Conservation (phyloP, 148 eudicot species). For the Vaccinium darrowii region DNA sequence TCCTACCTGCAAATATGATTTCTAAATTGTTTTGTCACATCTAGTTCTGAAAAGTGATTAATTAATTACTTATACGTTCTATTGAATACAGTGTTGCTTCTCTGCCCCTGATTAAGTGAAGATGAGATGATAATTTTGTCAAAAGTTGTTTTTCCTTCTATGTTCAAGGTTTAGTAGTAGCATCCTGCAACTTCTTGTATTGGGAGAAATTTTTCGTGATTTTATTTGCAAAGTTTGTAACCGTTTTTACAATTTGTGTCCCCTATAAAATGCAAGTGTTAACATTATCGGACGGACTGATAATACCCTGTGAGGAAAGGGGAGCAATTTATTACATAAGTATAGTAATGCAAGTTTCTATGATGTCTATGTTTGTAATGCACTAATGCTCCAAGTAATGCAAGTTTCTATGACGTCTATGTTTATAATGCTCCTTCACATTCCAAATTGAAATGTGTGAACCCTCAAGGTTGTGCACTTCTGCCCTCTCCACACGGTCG, state of each 20-base stretch:
- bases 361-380: background rate
- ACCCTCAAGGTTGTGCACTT: constrained; percentile 6
- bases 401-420: background rate
- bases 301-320: background rate
- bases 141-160: background rate
- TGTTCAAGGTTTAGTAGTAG: background rate
- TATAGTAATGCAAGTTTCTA: background rate
- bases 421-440: background rate
- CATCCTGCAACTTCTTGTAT: background rate
- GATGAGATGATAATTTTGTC: background rate
- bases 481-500: background rate
- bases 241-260: background rate
- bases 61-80: background rate
- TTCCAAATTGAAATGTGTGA: background rate
- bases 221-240: background rate
- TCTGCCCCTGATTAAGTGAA: background rate
- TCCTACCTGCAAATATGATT: background rate
- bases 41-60: background rate
- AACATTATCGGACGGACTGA: too few relatives aligned
- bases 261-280: background rate
- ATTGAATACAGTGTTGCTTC: background rate
- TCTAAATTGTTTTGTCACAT: background rate
- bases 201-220: background rate
- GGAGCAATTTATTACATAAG: background rate
- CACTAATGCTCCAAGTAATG: background rate